Evolutionary conservation across 805 yeast genomes (phyloP), one percentile per base, ranked within the genome.

Genomic region (Kockiozyma suomiensis): DNA sequence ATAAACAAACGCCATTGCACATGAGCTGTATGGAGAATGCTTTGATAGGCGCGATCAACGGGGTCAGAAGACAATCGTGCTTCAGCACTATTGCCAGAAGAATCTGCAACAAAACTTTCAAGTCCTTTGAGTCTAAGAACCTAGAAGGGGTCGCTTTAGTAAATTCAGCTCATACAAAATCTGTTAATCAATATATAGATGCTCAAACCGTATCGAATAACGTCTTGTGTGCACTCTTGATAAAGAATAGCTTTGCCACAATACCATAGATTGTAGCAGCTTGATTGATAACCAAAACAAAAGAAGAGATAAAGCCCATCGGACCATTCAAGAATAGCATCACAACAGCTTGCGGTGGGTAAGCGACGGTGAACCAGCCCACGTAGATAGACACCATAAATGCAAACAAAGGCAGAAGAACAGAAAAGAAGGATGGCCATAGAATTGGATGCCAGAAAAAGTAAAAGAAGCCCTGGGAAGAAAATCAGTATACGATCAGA

Each of bases 41-140:
- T 35, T 13, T 45, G 53, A 26, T 32, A 28, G 13, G 46, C 45
- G 12, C 53, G 43, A 1, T 33, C 41, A 23, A 38, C n/a, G 10
- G 45, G 42, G 23, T 30, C 49, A 21, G 35, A 23, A 2, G 48
- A 45, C 50, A 45, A 23, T 15, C 19, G 32, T 17, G 30, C 47
- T 37, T 38, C 38, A 1, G 40, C n/a, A 4, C 10, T 21, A 25
- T 37, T 41, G 69, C 60, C 45, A 71, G 74, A 75, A 3, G 73
- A 73, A 53, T 70, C 48, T 21, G 74, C 56, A 7, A 78, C 76
- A n/a, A 78, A 63, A 53, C 78, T 77, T 41, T 75, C 75, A 3
- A 74, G 68, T n/a, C 72, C 77, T 53, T 77, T 77, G 43, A 69
- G 67, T 28, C 71, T 68, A 42, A 80, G 61, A 0, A 64, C 59